Base-by-base conservation (phyloP, 371 early-diverging fungal genomes). In the Fennellomyces sp. region DNA sequence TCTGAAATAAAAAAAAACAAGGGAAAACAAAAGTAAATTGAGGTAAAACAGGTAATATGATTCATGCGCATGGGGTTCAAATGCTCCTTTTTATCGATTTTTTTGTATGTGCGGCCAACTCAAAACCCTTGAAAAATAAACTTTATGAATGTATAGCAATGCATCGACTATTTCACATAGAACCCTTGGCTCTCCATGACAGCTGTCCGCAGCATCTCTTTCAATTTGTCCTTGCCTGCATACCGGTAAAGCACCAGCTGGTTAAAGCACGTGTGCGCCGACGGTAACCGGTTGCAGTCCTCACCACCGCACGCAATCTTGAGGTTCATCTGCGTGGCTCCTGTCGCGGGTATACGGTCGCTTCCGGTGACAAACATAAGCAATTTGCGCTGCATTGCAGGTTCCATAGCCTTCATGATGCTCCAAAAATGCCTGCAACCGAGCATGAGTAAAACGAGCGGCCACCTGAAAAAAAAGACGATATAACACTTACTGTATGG, bases 201-300 rank as follows among this genome's bases (percentile, higher is more conserved):
- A 1, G 99, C 99, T 51, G 77, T 84, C 19, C 72, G 45, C 11
- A 99, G 72, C 84, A 96, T 97, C 13, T 75, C 69, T 62, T 82
- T 76, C 25, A 99, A 72, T 67, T 94, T 94, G 21, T 88, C 85
- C 58, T 84, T 84, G n/a, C 88, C 81, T 21, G 82, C 66, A 61
- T 96, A 95, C 56, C 82, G 73, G 65, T 92, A 94, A 17, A 97
- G 68, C 13, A 93, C 89, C 63, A 97, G 69, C 68, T 96, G 97
- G 66, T 96, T 99, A 69, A 98, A 98, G 69, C 99, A 99, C 0
- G 99, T 99, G 72, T 97, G 98, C 11, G 99, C 92, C 28, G 89
- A 85, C 0, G 98, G 99, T 41, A 97, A 80, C 33, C 94, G 81
- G 50, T 85, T 25, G 73, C 75, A 26, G 25, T 87, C 92, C 39